These are phyloP conservation scores for Thinopyrum elongatum DNA, from an alignment of 176 grass and related monocot species.

Conservation along the genomic window DNA sequence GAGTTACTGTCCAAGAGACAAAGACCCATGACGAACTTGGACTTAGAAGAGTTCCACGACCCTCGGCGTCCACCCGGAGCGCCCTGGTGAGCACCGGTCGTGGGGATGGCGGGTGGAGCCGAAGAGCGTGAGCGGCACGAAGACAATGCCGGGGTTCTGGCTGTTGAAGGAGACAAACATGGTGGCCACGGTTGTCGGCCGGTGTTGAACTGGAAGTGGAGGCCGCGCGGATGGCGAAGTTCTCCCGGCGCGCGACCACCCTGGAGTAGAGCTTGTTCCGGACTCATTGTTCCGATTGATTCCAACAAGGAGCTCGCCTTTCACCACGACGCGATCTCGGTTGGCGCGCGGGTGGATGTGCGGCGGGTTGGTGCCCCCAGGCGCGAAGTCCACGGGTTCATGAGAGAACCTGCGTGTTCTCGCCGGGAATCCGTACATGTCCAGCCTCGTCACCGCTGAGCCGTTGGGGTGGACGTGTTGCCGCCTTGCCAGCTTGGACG, in stretches of 20 bases:
- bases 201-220: constrained; percentile 74
- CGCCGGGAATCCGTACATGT: constrained; percentile 37
- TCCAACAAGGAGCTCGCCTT: constrained; percentile 46
- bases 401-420: constrained; percentile 69
- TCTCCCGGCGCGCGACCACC: constrained; percentile 40
- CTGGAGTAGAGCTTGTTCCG: constrained; percentile 40
- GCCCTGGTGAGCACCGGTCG: constrained; percentile 51
- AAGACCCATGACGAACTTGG: constrained; percentile 43
- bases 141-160: constrained; percentile 48
- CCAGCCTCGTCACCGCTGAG: constrained; percentile 4
- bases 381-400: constrained; percentile 71
- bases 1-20: too few species aligned
- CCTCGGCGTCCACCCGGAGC: constrained; percentile 34
- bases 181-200: constrained; percentile 18
- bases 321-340: constrained; percentile 33
- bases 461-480: constrained; percentile 39
- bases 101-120: constrained; percentile 54
- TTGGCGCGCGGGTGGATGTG: constrained; percentile 59
- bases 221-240: constrained; percentile 51
- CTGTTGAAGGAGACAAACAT: constrained; percentile 61
- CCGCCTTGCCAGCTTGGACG: not conserved
- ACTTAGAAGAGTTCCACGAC: constrained; percentile 52
- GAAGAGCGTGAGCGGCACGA: constrained; percentile 42
- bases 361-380: constrained; percentile 60
- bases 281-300: constrained; percentile 42